Evolutionary conservation across 805 yeast species (phyloP).

Genomic region (Phaffomyces opuntiae): DNA sequence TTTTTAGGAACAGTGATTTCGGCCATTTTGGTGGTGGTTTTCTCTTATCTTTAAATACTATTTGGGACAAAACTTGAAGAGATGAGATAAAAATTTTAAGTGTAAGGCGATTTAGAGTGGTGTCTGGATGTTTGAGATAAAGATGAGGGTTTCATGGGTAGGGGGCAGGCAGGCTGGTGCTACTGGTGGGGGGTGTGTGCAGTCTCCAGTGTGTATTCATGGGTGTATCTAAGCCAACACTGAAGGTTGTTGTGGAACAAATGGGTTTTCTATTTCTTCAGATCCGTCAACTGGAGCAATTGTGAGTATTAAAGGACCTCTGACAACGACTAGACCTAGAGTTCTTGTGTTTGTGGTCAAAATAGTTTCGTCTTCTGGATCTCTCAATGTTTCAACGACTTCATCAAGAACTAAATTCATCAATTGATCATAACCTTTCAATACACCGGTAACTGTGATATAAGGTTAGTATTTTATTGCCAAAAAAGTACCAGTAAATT

Average conservation of each 20-base stretch:
- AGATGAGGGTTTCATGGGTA: no score
- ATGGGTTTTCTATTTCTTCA: constrained; percentile 67
- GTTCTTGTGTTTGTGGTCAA: constrained; percentile 53
- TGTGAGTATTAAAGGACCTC: constrained; percentile 75
- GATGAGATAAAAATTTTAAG: no score
- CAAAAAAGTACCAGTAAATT: not conserved
- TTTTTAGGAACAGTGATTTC: constrained; percentile 28
- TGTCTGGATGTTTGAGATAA: no score
- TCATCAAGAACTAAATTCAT: constrained; percentile 75
- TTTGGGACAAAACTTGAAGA: no score
- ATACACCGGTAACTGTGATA: constrained; percentile 48
- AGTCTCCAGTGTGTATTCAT: not conserved
- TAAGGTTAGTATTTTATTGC: constrained; percentile 3
- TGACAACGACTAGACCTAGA: constrained; percentile 73
- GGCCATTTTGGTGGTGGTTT: not conserved
- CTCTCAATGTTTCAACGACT: constrained; percentile 60
- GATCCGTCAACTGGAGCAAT: constrained; percentile 68
- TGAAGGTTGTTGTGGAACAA: constrained; percentile 25
- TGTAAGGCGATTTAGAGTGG: no score
- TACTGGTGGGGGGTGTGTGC: not conserved
- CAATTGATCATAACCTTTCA: constrained; percentile 79
- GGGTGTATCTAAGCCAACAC: constrained; percentile 1
- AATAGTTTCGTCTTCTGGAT: constrained; percentile 53
- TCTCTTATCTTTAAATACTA: not conserved
- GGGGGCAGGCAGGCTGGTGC: not conserved